Percentiles rank a stretch among this genome's conserved stretches.
Evolutionary conservation across 2,329 filamentous ascomycete genomes (phyloP).

Genomic region (Celoporthe dispersa): DNA sequence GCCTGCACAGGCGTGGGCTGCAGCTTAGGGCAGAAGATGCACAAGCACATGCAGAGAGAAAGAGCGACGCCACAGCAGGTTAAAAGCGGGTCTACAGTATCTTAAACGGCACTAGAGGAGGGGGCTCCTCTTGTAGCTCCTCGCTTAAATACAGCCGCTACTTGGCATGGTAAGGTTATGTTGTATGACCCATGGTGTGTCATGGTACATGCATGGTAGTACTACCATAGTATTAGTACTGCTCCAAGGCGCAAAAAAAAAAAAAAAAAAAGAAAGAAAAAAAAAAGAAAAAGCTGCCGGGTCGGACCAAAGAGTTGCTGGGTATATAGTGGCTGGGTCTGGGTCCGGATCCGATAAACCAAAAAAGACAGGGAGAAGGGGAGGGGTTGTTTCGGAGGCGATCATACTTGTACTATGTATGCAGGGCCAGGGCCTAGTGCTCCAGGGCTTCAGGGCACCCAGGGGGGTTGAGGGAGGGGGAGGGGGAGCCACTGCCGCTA

Average conservation of each 20-base stretch:
- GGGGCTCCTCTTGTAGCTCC: neutral
- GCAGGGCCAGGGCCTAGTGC: conserved; percentile 6
- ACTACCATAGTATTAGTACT: no score
- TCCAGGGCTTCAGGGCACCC: neutral
- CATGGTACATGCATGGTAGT: neutral
- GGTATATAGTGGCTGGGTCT: neutral
- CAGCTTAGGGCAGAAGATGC: no score
- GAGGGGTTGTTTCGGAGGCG: conserved; percentile 7
- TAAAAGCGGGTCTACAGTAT: neutral
- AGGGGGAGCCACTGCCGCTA: no score
- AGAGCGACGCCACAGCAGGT: neutral
- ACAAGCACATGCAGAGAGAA: no score
- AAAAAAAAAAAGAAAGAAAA: no score
- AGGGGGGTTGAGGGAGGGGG: neutral
- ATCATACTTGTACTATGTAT: neutral
- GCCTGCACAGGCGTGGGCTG: no score
- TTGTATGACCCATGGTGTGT: neutral
- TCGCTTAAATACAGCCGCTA: neutral
- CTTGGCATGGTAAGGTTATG: neutral
- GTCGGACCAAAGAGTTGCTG: neutral
- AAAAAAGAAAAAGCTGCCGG: neutral
- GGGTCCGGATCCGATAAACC: conserved; percentile 7
- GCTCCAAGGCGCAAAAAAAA: no score
- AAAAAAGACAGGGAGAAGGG: neutral
- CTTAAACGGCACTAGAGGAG: neutral